Evolutionary conservation across 192 early-diverging fungal species (phyloP), one percentile per base, ranked within the genome.

Genomic region (Cetraspora pellucida): DNA sequence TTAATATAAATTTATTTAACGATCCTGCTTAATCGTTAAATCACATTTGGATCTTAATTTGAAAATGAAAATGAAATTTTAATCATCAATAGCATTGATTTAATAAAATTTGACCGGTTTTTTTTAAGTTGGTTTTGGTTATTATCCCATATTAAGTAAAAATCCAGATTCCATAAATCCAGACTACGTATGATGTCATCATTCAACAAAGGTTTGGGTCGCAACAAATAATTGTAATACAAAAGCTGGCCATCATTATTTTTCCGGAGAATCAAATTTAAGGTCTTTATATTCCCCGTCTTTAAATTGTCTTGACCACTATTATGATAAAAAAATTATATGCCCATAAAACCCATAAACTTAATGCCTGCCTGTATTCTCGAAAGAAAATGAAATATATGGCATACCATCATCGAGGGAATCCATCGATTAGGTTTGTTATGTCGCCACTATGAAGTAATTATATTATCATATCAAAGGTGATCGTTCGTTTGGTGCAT

Each of bases 351-450:
- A 28, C 21, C 30, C 19, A 37, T 50, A 67, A 37, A 7, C 37
- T 37, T 21, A 30, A 63, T 61, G 19, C 21, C 45, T 64, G 7
- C 25, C 52, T 52, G 60, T 3, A 16, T 73, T 57, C 16, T 10
- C 19, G 28, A 13, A 25, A 72, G 16, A 65, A 52, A 54, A 55
- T n/a, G 45, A 55, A 10, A 50, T 21, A 44, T 7, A n/a, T 27
- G 21, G n/a, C 59, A 73, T 73, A 82, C 83, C 81, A 85, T 80
- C 84, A 85, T 85, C 30, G 84, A 85, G 43, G 84, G 84, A 76
- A 85, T 85, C 84, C 84, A 85, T 31, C 81, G 77, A 49, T 64
- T 83, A 43, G 84, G 84, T 79, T 81, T 66, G 61, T 76, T 81
- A 70, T 85, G 81, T 37, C 83, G 78, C 44, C 68, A 69, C 83